Base-by-base conservation (phyloP, 169 alveolate genomes). In the Cryptosporidium andersoni region DNA sequence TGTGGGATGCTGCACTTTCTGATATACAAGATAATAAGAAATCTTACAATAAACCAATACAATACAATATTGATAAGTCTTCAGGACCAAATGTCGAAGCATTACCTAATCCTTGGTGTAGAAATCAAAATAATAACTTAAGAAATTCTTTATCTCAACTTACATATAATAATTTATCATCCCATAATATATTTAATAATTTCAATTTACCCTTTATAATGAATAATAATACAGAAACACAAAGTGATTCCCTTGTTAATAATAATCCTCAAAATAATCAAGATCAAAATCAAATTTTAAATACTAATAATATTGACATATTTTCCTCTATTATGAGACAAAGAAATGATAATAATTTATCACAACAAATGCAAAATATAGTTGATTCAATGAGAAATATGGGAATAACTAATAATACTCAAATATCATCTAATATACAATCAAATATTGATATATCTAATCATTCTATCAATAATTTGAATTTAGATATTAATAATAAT, bases 1-100 rank as follows among this genome's bases (percentile, higher is more conserved):
- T 90, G 91, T 89, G 88, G 82, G 90, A 89, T 39, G 92, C 93
- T 25, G 89, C 93, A n/a, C 48, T 64, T 6, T 58, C 55, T 55
- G 60, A 66, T 51, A 58, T 56, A 47, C 16, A 55, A 14, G 45
- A 16, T 45, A 74, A 0, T 58, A 45, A 16, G 7, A 2, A 49
- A 6, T 42, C 52, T 16, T 36, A 66, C 16, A 42, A 49, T n/a
- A 11, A 8, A 25, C 25, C 25, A 25, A 25, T 25, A 25, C 55
- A 58, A 8, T 74, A 74, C n/a, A 74, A 42, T 45, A 74, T 74
- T 16, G 89, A 81, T 43, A 81, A 80, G 25, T 64, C 74, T 4
- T 51, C 82, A 3, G 89, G 89, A 14, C 89, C 89, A 12, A 81
- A 81, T 56, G 56, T 67, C 14, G 82, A 80, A 63, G 85, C 89